phyloP scores from a whole-genome alignment of 2,329 filamentous ascomycete genomes.

The Cercospora berteroae region DNA sequence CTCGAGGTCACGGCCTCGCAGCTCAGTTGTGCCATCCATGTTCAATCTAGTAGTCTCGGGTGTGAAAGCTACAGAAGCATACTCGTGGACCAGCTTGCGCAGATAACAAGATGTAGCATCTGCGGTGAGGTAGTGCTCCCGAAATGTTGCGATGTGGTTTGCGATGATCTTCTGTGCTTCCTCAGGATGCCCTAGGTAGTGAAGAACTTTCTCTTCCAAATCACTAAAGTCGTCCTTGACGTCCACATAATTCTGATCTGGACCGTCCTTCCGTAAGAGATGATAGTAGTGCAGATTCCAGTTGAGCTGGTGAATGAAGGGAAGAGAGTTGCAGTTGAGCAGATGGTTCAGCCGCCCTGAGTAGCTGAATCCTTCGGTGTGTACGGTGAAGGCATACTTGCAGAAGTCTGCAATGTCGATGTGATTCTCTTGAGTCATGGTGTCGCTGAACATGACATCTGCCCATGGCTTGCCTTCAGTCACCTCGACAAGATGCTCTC shows the following conservation, averaged over 20 bases:
- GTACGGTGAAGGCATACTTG: constrained; percentile 29
- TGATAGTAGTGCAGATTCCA: constrained; percentile 28
- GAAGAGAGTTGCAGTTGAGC: constrained; percentile 26
- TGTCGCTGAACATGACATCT: constrained; percentile 35
- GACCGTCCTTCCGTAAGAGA: constrained; percentile 22
- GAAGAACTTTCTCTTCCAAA: constrained; percentile 22
- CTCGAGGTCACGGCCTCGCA: neutral
- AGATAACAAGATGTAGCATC: constrained; percentile 32
- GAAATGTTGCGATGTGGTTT: constrained; percentile 29
- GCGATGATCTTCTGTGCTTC: constrained; percentile 28
- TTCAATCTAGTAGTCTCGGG: neutral
- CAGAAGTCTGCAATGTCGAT: constrained; percentile 30
- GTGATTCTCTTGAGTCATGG: constrained; percentile 12
- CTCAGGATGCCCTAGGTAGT: constrained; percentile 20
- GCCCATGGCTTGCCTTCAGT: constrained; percentile 39
- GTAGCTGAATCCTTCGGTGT: constrained; percentile 33
- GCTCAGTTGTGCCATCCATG: neutral
- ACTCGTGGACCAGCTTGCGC: constrained; percentile 14
- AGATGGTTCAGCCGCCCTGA: constrained; percentile 33
- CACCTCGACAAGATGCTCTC: constrained; percentile 32
- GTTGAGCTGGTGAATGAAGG: constrained; percentile 27
- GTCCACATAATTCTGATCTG: constrained; percentile 27
- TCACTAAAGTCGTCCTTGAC: constrained; percentile 26
- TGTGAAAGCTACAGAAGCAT: constrained; percentile 13
- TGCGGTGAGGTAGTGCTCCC: constrained; percentile 32